Conservation (phyloP, 1,139 yeast genomes). For the Candida sp. region DNA sequence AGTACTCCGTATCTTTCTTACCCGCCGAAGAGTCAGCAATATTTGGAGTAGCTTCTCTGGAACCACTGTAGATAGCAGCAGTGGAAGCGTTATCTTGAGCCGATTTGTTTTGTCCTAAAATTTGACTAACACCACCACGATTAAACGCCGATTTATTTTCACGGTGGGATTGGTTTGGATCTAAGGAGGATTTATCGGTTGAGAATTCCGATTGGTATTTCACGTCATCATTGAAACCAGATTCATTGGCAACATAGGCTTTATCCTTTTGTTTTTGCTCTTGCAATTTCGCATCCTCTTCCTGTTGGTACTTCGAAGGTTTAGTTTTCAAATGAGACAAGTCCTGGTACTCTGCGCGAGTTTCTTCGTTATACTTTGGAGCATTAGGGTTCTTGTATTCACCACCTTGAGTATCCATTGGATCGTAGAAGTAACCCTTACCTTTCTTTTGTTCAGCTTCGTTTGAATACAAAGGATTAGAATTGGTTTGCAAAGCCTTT, state of each 20-base stretch:
- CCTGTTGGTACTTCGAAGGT: conserved; percentile 23
- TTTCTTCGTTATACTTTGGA: conserved; percentile 18
- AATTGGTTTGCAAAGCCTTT: conserved; percentile 14
- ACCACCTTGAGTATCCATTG: conserved; percentile 30
- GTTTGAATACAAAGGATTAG: conserved; percentile 23
- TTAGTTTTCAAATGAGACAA: conserved; percentile 26
- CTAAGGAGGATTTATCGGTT: conserved; percentile 8
- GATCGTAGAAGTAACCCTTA: conserved; percentile 31
- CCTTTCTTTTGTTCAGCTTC: conserved; percentile 27
- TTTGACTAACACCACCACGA: conserved; percentile 18
- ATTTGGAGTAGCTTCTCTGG: conserved; percentile 8
- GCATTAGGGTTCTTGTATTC: conserved; percentile 17
- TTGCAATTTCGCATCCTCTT: conserved; percentile 11
- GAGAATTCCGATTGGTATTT: conserved; percentile 3
- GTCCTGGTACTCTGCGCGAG: conserved; percentile 16
- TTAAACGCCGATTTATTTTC: conserved; percentile 31
- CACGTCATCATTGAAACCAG: conserved; percentile 7
- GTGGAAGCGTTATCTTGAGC: conserved; percentile 13
- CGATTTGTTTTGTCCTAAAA: conserved; percentile 8
- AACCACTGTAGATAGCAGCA: conserved; percentile 14
- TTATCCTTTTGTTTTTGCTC: conserved; percentile 12
- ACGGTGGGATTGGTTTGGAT: conserved; percentile 22
- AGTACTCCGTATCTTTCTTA: conserved; percentile 3
- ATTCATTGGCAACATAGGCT: conserved; percentile 13
- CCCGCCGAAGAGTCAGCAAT: neutral